phyloP scores from a whole-genome alignment of 306 rosid species.

The Parietaria judaica region DNA sequence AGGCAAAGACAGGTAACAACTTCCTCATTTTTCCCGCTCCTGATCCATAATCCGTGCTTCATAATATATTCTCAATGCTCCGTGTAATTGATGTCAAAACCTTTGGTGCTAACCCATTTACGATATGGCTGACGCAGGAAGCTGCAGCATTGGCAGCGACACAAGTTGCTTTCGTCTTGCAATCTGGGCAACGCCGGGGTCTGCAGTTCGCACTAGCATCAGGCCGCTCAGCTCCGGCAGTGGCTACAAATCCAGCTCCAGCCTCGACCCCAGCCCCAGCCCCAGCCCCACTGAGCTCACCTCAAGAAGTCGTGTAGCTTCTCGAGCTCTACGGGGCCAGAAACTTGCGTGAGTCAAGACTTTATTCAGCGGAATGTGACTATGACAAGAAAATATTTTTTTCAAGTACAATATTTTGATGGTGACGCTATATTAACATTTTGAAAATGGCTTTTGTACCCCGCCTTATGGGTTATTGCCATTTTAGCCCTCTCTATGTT shows the following conservation, averaged over 20 bases:
- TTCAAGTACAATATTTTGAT: not conserved
- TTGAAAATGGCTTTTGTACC: not conserved
- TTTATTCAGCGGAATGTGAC: slow-evolving; percentile 11
- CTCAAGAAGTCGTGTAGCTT: slow-evolving; percentile 50
- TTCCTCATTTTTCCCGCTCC: slow-evolving; percentile 2
- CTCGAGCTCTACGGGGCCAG: slow-evolving; percentile 9
- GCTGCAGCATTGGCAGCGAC: slow-evolving; percentile 98
- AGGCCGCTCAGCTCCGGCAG: slow-evolving; percentile 17
- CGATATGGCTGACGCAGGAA: slow-evolving; percentile 46
- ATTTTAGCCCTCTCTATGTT: slow-evolving; percentile 2
- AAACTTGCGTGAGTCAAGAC: slow-evolving; percentile 17
- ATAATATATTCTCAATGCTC: not conserved
- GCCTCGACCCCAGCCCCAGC: slow-evolving; percentile 11
- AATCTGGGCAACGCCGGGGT: slow-evolving; percentile 78
- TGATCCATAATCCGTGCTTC: not conserved
- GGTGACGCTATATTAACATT: not conserved
- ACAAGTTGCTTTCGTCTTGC: slow-evolving; percentile 94
- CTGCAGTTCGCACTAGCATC: slow-evolving; percentile 76
- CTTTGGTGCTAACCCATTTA: not conserved
- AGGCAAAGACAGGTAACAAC: slow-evolving; percentile 83
- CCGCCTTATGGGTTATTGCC: not conserved
- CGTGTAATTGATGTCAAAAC: not conserved
- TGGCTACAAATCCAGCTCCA: slow-evolving; percentile 7
- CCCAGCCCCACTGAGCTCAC: slow-evolving; percentile 16
- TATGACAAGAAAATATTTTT: slow-evolving; percentile 5